Evolutionary conservation across 257 asterid genomes (phyloP).

Genomic region (Nicotiana sylvestris): DNA sequence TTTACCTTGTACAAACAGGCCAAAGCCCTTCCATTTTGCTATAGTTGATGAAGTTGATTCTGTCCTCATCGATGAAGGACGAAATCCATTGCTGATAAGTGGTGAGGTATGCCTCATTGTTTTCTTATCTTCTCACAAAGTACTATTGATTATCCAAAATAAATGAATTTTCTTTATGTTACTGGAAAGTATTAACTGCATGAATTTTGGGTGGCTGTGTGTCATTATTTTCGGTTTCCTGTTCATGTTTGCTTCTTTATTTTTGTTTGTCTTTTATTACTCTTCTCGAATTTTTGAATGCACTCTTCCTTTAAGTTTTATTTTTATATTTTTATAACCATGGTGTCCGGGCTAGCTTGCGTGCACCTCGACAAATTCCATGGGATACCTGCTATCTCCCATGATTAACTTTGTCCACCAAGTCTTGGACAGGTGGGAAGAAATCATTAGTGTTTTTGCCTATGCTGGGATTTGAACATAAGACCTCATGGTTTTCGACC

Average conservation of each 20-base stretch:
- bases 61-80: slow-evolving; percentile 96
- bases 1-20: slow-evolving; percentile 54
- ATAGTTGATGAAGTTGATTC: slow-evolving; percentile 98
- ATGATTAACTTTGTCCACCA: too few relatives aligned
- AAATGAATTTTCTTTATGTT: background rate
- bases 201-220: background rate
- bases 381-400: too few relatives aligned
- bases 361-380: too few relatives aligned
- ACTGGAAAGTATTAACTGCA: background rate
- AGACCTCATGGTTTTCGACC: too few relatives aligned
- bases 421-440: too few relatives aligned
- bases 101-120: slow-evolving; percentile 65
- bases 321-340: too few relatives aligned
- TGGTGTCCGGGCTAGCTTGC: too few relatives aligned
- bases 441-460: too few relatives aligned
- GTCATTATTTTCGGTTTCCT: background rate
- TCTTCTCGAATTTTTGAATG: too few relatives aligned
- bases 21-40: slow-evolving; percentile 96
- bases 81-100: slow-evolving; percentile 92
- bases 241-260: background rate
- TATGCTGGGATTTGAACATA: too few relatives aligned
- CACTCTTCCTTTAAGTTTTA: too few relatives aligned
- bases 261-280: slow-evolving; percentile 1
- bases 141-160: background rate
- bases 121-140: background rate